phyloP scores from a whole-genome alignment of 2,329 filamentous ascomycete species.

The Cercospora sojina region DNA sequence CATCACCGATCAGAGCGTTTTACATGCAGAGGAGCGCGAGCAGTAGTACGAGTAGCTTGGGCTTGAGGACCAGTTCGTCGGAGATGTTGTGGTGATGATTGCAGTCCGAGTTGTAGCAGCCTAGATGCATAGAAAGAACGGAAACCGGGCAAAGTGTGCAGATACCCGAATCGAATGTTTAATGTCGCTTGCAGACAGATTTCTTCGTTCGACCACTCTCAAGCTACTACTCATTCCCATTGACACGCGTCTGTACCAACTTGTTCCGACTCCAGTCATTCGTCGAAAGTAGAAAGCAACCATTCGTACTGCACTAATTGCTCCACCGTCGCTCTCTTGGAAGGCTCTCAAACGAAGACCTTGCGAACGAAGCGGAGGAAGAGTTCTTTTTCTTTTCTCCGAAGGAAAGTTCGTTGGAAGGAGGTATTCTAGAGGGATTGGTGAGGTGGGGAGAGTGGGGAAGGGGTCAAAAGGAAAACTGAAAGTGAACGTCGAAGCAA shows the following conservation, averaged over 20 bases:
- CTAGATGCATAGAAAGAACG: neutral
- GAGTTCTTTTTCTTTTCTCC: conserved; percentile 29
- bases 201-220: neutral
- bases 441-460: conserved; percentile 18
- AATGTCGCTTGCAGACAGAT: neutral
- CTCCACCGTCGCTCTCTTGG: conserved; percentile 22
- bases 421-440: conserved; percentile 20
- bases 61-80: conserved; percentile 1
- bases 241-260: neutral
- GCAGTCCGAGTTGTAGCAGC: neutral
- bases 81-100: neutral
- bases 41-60: conserved; percentile 10
- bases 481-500: too few relatives aligned
- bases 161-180: neutral
- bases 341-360: conserved; percentile 32
- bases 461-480: too few relatives aligned
- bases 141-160: neutral
- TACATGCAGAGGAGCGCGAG: conserved; percentile 11
- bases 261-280: neutral
- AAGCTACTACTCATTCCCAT: neutral
- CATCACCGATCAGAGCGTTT: conserved; percentile 10
- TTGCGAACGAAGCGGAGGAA: conserved; percentile 34
- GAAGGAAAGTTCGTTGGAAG: conserved; percentile 28
- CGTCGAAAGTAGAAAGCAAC: neutral
- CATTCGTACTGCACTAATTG: conserved; percentile 30